These are phyloP conservation scores for Botryotinia globosa DNA, from an alignment of 2,329 filamentous ascomycete genomes.

Conservation along the genomic window DNA sequence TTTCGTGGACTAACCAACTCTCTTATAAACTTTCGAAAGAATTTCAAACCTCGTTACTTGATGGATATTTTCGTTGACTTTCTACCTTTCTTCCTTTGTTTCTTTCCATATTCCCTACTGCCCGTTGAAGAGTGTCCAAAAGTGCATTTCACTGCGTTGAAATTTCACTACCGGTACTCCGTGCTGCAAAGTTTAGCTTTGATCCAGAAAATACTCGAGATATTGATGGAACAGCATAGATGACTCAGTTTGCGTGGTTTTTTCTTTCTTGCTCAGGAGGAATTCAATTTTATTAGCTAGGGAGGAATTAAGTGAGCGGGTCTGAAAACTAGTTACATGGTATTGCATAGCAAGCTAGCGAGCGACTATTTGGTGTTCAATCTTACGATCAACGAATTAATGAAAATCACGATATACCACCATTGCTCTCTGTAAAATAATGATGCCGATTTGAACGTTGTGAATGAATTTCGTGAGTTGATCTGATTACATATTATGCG, in stretches of 20 bases:
- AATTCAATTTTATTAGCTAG: too few relatives aligned
- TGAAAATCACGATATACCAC: neutral
- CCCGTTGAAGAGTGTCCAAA: neutral
- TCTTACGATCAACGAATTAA: neutral
- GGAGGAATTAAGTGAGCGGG: neutral
- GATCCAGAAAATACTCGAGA: neutral
- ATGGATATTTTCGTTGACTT: neutral
- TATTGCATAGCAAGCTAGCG: neutral
- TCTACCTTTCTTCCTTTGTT: neutral
- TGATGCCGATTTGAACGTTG: neutral
- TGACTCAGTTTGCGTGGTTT: neutral
- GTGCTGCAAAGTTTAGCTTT: neutral
- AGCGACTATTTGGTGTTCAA: neutral
- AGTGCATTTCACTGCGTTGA: neutral
- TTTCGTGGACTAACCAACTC: neutral
- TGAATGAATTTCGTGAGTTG: neutral
- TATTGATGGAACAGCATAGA: neutral
- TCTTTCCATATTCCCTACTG: neutral
- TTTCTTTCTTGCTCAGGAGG: neutral
- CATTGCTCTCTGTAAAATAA: neutral
- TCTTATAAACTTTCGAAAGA: neutral
- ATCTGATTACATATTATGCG: neutral
- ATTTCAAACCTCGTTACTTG: neutral
- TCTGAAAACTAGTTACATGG: neutral
- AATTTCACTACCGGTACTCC: neutral